Evolutionary conservation across 1,284 basidiomycete species (phyloP), one percentile per base, ranked within the genome.

Genomic region (Sphaerobolus stellatus): DNA sequence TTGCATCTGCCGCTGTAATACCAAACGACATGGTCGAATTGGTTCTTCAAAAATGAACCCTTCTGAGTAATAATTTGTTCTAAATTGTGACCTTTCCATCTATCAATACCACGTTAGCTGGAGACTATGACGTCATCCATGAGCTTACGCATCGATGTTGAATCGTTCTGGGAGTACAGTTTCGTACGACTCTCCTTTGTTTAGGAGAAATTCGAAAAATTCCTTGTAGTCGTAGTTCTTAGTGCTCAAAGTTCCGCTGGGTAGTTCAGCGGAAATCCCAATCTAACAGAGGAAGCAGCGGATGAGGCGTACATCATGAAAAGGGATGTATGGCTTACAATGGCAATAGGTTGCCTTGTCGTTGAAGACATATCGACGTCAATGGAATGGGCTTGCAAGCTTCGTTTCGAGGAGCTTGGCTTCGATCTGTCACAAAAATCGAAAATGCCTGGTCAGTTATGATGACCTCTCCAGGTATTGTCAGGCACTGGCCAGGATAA

Each of bases 21-120:
- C 61, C 61, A 33, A 62, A 58, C 61, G 25, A 59, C 40, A 44
- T 61, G 48, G 33, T 62, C 61, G 18, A 62, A 57, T 13, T 45
- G 45, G 16, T 60, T 28, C 50, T 62, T 62, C 14, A 62, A 50
- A 40, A 62, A 62, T 5, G 59, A 44, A 2, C 61, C 61, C n/a
- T 18, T 38, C 18, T 49, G 41, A 7, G 59, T 51, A 5, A 36
- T 28, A 14, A 61, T 51, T 36, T 56, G 57, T n/a, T 59, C 61
- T n/a, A 52, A 27, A 27, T 18, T 38, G 25, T 57, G 45, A 22
- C 61, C 61, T 22, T 45, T 43, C 22, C 44, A 54, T 22, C 61
- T 62, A 31, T 22, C 7, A 27, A 30, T 5, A 31, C 4, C 28
- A 31, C 20, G n/a, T n/a, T 11, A 20, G 14, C 16, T 6, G 31